Percentiles rank a stretch among this genome's conserved stretches.
Conservation (phyloP, 176 grass and related monocot genomes). For the Alloteropsis semialata region DNA sequence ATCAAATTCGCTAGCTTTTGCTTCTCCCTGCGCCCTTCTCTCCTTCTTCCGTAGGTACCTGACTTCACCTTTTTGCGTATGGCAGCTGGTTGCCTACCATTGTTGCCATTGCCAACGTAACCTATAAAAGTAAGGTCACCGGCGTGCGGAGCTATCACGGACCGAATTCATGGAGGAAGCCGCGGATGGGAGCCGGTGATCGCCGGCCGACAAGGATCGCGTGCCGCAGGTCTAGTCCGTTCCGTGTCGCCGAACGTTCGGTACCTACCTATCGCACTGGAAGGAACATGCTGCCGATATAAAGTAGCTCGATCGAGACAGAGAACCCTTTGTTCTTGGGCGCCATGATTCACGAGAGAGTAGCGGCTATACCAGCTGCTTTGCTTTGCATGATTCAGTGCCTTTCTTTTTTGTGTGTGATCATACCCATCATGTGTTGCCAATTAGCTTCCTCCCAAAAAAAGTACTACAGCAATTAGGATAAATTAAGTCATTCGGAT, state of each 20-base stretch:
- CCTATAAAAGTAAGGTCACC: neutral
- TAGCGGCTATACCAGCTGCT: neutral
- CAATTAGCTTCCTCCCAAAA: no score
- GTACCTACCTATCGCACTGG: no score
- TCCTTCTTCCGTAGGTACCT: neutral
- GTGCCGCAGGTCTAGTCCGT: neutral
- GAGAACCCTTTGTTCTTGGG: neutral
- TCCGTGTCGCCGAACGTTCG: neutral
- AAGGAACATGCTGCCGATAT: neutral
- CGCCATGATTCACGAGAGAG: neutral
- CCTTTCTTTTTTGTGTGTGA: neutral
- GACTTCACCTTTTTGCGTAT: neutral
- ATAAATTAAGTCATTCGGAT: no score
- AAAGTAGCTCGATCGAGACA: neutral
- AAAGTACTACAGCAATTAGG: no score
- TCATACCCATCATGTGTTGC: neutral
- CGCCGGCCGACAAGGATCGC: neutral
- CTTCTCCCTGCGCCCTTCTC: neutral
- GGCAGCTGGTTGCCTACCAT: neutral
- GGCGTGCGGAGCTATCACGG: neutral
- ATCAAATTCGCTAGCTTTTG: neutral
- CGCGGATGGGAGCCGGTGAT: neutral
- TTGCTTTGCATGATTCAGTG: neutral
- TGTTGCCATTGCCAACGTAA: constrained; percentile 3
- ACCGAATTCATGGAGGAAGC: neutral